Evolutionary conservation across 2,329 filamentous ascomycete genomes (phyloP), one percentile per base, ranked within the genome.

Genomic region (Colletotrichum sansevieriae): DNA sequence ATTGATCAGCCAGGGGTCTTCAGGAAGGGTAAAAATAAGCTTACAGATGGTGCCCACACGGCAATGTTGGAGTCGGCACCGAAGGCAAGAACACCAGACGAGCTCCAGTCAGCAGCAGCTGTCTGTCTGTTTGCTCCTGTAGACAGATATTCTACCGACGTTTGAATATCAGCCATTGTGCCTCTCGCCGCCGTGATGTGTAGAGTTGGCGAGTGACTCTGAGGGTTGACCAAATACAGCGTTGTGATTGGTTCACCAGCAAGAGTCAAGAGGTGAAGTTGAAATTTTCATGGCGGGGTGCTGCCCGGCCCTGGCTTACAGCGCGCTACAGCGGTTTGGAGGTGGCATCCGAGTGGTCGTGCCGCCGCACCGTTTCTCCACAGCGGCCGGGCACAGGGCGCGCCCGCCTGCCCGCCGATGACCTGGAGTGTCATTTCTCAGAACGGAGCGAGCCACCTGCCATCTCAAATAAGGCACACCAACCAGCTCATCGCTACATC

Each of bases 81-180:
- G 82, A 93, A 99, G 35, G 94, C 96, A 62, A 99, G 84, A 51
- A 94, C 78, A 10, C 92, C 92, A 71, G 86, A 82, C 20, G 81
- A 76, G 76, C 92, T 90, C 96, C 96, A 99, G 81, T 98, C 95
- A 33, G 95, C 95, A 33, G 94, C 92, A 15, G 91, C 90, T 18
- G 95, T 92, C 75, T 98, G 93, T 74, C 95, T 88, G 79, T 98
- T 99, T 54, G 94, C 95, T 70, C 96, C 96, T 71, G 91, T 90
- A 54, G 93, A 91, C 73, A 96, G 78, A 73, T 90, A 89, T 71
- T 84, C 80, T 71, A 82, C 76, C 33, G 78, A 79, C 33, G 84
- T 73, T 1, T 63, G 68, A 35, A 67, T 55, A 51, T 71, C 72
- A 7, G 65, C 62, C 76, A 76, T 77, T 12, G 35, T 72, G 41